Base-by-base conservation (phyloP, 2,329 filamentous ascomycete genomes). In the Alternaria brassicicola region DNA sequence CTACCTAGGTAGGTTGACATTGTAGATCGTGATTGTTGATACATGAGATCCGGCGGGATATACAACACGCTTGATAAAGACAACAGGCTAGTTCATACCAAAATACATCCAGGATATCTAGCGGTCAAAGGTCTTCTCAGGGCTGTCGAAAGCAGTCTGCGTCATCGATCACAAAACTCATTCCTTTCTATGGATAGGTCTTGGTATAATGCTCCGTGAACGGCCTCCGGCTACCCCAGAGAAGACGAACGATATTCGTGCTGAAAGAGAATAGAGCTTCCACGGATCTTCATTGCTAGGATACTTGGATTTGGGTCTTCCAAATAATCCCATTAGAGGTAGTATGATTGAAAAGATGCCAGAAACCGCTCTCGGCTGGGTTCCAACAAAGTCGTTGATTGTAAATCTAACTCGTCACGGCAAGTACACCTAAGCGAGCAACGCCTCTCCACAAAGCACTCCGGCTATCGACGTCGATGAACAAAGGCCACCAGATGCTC, bases 151-250 rank as follows among this genome's bases (percentile, higher is more conserved):
- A 77, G 78, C 59, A 71, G 67, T 63, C 56, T 77, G 30, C 72
- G 78, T 35, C 70, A 70, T 67, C 72, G 70, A 53, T 73, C 67
- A 52, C 71, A 66, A 55, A 66, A 60, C 4, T 74, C 78, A 6
- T 76, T 81, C 61, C 70, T 81, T 62, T 78, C 75, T 70, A 78
- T 79, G 73, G 78, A 80, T 64, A 68, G 70, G 52, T 74, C 69
- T 62, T 80, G 79, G 66, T 76, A 78, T 55, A 70, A 79, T 31
- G 67, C 77, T 28, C 67, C 77, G 28, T 78, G 78, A 57, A 69
- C 70, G 49, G 19, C 58, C 58, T 26, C 62, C 70, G 9, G 47
- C 15, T 60, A 62, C 50, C 69, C 72, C 2, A 67, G 74, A 65
- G 74, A 74, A 66, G 49, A 76, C 45, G 71, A 73, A 56, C 68